These are phyloP conservation scores for Gorgonomyces haynaldii DNA, from an alignment of 192 early-diverging fungal species.

Conservation along the genomic window DNA sequence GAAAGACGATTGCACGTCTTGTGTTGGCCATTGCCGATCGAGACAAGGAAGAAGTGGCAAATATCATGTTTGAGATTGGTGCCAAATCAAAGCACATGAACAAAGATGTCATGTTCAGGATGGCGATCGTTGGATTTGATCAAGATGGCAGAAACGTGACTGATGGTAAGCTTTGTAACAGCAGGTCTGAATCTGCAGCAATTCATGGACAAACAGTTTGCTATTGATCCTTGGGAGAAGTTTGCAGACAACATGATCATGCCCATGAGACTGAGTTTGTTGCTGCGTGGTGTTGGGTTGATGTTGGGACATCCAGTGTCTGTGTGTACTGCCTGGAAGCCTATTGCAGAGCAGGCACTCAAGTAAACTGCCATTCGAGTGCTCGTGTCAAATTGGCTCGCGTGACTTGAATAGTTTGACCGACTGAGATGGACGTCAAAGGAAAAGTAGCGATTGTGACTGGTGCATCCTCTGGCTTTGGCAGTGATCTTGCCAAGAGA, in stretches of 20 bases:
- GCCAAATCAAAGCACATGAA: constrained; percentile 15
- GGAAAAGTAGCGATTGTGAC: constrained; percentile 61
- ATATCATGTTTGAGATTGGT: background rate
- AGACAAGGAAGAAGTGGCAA: constrained; percentile 1
- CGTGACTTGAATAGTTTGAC: too few species aligned
- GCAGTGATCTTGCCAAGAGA: constrained; percentile 45
- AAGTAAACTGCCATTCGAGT: too few species aligned
- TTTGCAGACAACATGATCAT: constrained; percentile 10
- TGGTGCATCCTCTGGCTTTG: constrained; percentile 57
- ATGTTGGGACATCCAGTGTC: constrained; percentile 19
- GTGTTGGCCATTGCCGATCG: constrained; percentile 8
- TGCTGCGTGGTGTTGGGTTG: constrained; percentile 16
- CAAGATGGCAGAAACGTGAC: constrained; percentile 16
- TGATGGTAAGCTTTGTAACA: constrained; percentile 3
- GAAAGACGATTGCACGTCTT: constrained; percentile 9
- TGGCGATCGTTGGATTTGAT: constrained; percentile 12
- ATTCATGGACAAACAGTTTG: constrained; percentile 15
- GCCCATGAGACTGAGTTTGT: constrained; percentile 13
- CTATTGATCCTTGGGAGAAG: constrained; percentile 15
- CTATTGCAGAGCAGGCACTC: constrained; percentile 12
- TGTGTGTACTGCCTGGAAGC: constrained; percentile 15
- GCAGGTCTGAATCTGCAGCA: constrained; percentile 16
- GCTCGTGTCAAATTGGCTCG: too few species aligned
- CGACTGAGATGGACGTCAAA: constrained; percentile 15
- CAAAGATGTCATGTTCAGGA: constrained; percentile 14